phyloP scores from a whole-genome alignment of 1,284 basidiomycete species.

The Malassezia nana region DNA sequence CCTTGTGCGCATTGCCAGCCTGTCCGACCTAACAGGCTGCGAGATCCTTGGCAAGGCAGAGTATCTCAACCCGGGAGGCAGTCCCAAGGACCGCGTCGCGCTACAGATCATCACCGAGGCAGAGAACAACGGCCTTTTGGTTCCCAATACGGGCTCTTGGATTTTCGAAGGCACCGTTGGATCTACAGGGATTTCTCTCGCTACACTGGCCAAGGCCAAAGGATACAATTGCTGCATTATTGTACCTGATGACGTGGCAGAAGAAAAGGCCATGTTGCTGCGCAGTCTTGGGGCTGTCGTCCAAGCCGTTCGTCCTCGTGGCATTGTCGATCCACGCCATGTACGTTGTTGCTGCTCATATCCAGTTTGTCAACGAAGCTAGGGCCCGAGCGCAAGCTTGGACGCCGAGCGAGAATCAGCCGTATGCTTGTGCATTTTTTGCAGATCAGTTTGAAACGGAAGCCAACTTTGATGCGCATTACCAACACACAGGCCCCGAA shows the following conservation, averaged over 20 bases:
- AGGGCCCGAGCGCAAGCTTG: constrained; percentile 29
- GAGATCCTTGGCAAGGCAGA: constrained; percentile 96
- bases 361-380: constrained; percentile 45
- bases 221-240: constrained; percentile 50
- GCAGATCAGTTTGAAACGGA: constrained; percentile 74
- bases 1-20: constrained; percentile 75
- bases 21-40: constrained; percentile 80
- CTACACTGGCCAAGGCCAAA: constrained; percentile 67
- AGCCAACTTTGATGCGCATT: constrained; percentile 84
- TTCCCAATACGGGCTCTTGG: constrained; percentile 77
- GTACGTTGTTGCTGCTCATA: constrained; percentile 5
- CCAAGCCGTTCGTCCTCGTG: constrained; percentile 54
- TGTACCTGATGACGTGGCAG: constrained; percentile 56
- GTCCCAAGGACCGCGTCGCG: constrained; percentile 93
- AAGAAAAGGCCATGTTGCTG: constrained; percentile 78
- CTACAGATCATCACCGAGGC: constrained; percentile 71
- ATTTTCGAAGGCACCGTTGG: constrained; percentile 92
- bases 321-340: constrained; percentile 44
- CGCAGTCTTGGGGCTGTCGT: constrained; percentile 76
- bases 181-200: constrained; percentile 91
- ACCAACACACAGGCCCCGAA: constrained; percentile 81
- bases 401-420: constrained; percentile 14
- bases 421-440: constrained; percentile 55
- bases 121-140: constrained; percentile 68
- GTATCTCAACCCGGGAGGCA: constrained; percentile 93